Evolutionary conservation across 306 rosid genomes (phyloP).

Genomic region (Prinsepia uniflora): DNA sequence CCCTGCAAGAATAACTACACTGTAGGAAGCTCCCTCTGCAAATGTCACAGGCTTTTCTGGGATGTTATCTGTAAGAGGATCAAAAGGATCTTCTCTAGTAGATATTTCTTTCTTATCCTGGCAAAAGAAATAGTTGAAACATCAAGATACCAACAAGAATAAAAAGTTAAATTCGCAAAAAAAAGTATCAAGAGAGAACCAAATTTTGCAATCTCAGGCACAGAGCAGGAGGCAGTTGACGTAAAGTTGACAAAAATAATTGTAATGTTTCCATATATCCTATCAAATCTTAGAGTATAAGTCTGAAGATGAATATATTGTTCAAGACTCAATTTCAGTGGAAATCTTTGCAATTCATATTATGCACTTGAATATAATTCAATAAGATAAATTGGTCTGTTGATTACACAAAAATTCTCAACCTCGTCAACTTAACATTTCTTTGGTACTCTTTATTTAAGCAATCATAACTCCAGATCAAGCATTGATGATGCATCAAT

Average conservation of each 20-base stretch:
- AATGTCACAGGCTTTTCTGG: slow-evolving; percentile 90
- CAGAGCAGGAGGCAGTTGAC: background rate
- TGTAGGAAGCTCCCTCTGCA: slow-evolving; percentile 82
- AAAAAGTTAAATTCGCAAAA: background rate
- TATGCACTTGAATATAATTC: too few relatives aligned
- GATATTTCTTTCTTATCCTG: slow-evolving; percentile 78
- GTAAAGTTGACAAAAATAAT: background rate
- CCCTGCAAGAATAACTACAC: slow-evolving; percentile 72
- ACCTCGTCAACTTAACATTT: slow-evolving; percentile 8
- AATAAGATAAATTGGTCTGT: too few relatives aligned
- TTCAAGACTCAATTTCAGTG: too few relatives aligned
- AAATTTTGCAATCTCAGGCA: background rate
- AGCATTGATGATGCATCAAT: background rate
- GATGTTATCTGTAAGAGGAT: slow-evolving; percentile 82
- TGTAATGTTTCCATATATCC: background rate
- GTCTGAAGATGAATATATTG: too few relatives aligned
- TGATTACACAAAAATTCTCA: background rate
- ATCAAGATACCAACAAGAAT: slow-evolving; percentile 9
- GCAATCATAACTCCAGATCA: background rate
- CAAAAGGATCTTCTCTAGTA: slow-evolving; percentile 80
- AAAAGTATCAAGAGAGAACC: background rate
- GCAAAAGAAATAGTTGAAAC: slow-evolving; percentile 19
- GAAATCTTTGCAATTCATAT: too few relatives aligned
- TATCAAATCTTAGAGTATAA: too few relatives aligned
- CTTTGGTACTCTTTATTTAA: background rate